Evolutionary conservation across 2,329 filamentous ascomycete species (phyloP), one percentile per base, ranked within the genome.

Genomic region (Fusarium clavum): DNA sequence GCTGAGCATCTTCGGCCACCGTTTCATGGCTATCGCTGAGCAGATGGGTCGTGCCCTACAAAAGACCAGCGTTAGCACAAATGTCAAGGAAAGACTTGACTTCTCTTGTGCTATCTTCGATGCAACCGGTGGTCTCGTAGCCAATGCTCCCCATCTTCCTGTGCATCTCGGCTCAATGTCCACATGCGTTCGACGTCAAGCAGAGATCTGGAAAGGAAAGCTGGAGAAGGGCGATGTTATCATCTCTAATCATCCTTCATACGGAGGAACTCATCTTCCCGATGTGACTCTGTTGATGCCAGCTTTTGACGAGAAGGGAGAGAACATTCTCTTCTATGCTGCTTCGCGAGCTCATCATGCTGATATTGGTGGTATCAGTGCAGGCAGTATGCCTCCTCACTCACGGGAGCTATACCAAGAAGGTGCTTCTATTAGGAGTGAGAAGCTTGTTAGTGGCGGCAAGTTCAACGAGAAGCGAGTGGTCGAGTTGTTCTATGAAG

Each of bases 1-100:
- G 81, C 84, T 95, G 6, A 92, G 89, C 71, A 92, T 95, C 59
- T 94, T 95, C 73, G 91, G 91, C 1, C 92, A 94, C 77, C 86
- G 92, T 9, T 95, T 95, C 81, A 94, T 95, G 92, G 90, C 91
- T 4, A 94, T 94, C 71, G 92, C 92, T 1, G 92, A 95, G 77
- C 92, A 94, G 75, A 94, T 94, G 92, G 92, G 92, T 2, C 85
- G 91, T 48, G 90, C 91, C 13, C 79, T 95, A 27, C 92, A 95
- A 75, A 94, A 94, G 81, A 94, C 92, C 0, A 92, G 90, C 73
- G 91, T 94, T 48, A 92, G 89, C 71, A 94, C 91, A 3, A 95
- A 95, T 70, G 91, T 95, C 76, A 92, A 96, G 72, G 93, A 95
- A 75, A 86, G 93, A 13, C 85, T 95, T 6, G 92, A 95, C 76